Evolutionary conservation across 805 yeast genomes (phyloP).

Genomic region (Nakazawaea peltata): DNA sequence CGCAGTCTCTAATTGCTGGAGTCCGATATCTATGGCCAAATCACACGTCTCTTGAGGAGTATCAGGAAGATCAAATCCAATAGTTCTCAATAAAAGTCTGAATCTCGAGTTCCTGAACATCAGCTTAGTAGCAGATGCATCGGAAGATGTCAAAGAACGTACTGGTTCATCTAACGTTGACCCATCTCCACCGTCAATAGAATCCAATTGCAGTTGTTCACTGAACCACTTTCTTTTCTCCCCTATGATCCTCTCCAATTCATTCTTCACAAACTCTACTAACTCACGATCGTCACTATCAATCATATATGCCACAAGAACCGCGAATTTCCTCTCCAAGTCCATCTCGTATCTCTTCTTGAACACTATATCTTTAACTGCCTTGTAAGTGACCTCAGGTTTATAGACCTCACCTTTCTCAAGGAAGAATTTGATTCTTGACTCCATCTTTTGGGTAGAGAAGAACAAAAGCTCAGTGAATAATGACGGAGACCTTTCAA

Average conservation of each 20-base stretch:
- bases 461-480: slow-evolving; percentile 57
- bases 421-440: slow-evolving; percentile 37
- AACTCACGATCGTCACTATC: slow-evolving; percentile 33
- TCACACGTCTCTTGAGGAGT: slow-evolving; percentile 30
- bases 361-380: slow-evolving; percentile 18
- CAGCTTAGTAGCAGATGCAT: slow-evolving; percentile 12
- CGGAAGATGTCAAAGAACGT: background rate
- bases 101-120: slow-evolving; percentile 40
- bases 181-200: slow-evolving; percentile 13
- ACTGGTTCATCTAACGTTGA: background rate
- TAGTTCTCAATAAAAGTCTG: slow-evolving; percentile 34
- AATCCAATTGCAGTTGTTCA: slow-evolving; percentile 9
- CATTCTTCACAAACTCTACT: slow-evolving; percentile 35
- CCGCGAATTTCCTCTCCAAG: slow-evolving; percentile 40
- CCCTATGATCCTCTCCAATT: slow-evolving; percentile 24
- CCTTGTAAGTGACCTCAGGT: slow-evolving; percentile 12
- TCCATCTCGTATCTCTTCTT: slow-evolving; percentile 18
- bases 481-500: slow-evolving; percentile 43
- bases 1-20: slow-evolving; percentile 25
- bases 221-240: slow-evolving; percentile 15
- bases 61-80: slow-evolving; percentile 39
- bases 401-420: slow-evolving; percentile 47
- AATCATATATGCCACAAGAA: slow-evolving; percentile 40
- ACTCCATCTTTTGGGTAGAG: slow-evolving; percentile 23
- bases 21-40: slow-evolving; percentile 21